Base-by-base conservation (phyloP, 78 protist species). In the Capsaspora owczarzaki region DNA sequence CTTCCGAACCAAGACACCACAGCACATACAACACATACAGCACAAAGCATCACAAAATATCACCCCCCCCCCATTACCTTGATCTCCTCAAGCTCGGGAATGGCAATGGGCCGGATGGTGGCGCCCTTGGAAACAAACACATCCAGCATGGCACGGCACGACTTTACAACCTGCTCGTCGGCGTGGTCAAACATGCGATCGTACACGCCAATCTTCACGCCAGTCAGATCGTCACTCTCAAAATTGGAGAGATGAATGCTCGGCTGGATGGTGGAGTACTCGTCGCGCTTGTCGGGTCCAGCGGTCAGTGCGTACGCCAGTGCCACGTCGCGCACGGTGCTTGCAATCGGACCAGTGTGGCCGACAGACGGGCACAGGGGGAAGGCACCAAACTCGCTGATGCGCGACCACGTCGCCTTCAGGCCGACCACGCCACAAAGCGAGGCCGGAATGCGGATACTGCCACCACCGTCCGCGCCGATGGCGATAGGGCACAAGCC, bases 401-500 rank as follows among this genome's bases (percentile, higher is more conserved):
- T 44, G 35, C 80, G 66, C 1, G 51, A 1, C 46, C 20, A 27
- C 33, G 84, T 68, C 37, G 76, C 6, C 60, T 74, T 74, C 38
- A 74, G 38, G 25, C 80, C 84, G 47, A 82, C 78, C 0, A 86
- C 79, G 63, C 93, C 93, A 78, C 90, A 86, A 14, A 79, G 47
- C 60, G 85, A 69, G 8, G 90, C 88, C 33, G 93, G 93, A 19
- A 86, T 79, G 53, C 89, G 71, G 46, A 86, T 61, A 14, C 90
- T 87, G 46, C 93, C 93, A 63, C 90, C 93, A 61, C 89, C 89
- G 79, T 89, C 77, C 4, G 53, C 49, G 35, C 66, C 61, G 66
- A 81, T 27, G n/a, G n/a, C 83, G 53, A 82, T 14, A 8, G 93
- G 93, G 29, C 69, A 72, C 41, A 79, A 29, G 35, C 86, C 83